These are phyloP conservation scores for Fusarium subglutinans DNA, from an alignment of 2,329 filamentous ascomycete species.

Conservation along the genomic window DNA sequence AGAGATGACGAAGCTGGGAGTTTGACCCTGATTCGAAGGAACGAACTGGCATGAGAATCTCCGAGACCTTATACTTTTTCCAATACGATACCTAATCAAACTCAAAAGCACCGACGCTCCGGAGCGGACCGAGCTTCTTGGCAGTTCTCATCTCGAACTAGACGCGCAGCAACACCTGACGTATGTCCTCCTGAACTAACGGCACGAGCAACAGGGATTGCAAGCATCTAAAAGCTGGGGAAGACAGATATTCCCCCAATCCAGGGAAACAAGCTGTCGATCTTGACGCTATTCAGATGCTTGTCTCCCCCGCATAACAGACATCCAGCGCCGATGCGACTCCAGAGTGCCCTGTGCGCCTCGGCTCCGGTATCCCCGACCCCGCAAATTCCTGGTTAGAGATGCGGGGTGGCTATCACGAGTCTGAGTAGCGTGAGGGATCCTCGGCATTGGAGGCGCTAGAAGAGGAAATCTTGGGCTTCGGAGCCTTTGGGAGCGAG, in stretches of 20 bases:
- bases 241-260: neutral
- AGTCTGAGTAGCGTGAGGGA: neutral
- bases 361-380: slow-evolving; percentile 24
- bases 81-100: neutral
- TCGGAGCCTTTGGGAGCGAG: neutral
- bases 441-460: neutral
- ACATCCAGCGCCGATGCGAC: neutral
- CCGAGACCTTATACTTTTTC: neutral
- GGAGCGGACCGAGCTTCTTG: slow-evolving; percentile 14
- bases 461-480: neutral
- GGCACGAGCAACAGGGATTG: neutral
- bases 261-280: neutral
- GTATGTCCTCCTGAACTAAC: neutral
- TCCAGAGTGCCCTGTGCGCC: neutral
- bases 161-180: neutral
- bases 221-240: neutral
- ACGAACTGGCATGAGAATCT: neutral
- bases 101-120: neutral
- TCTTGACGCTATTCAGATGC: neutral
- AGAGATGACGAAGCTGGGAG: rapidly evolving
- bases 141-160: neutral
- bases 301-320: neutral
- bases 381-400: neutral
- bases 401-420: slow-evolving; percentile 13
- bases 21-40: neutral